Conservation (phyloP, 129 eudicot genomes). For the Tanacetum coccineum region DNA sequence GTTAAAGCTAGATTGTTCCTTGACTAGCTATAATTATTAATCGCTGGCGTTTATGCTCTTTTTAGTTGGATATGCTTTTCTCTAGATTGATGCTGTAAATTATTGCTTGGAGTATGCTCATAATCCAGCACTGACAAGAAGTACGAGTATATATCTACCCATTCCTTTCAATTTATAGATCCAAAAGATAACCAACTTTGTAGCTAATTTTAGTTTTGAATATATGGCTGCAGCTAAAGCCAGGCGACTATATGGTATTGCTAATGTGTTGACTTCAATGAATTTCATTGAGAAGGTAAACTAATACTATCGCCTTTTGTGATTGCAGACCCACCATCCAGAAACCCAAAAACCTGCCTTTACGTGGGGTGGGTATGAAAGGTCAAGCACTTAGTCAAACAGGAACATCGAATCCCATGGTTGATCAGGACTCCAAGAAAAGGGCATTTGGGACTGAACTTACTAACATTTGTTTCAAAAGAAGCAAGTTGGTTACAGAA, state of each 20-base stretch:
- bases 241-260: slow-evolving; percentile 82
- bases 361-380: slow-evolving; percentile 66
- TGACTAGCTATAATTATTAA: not conserved
- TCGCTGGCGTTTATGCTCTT: not conserved
- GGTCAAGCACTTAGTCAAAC: slow-evolving; percentile 27
- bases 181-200: not conserved
- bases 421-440: slow-evolving; percentile 46
- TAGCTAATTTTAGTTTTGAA: slow-evolving; percentile 15
- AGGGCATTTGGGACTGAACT: slow-evolving; percentile 86
- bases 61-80: slow-evolving; percentile 70
- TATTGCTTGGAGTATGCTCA: slow-evolving; percentile 70
- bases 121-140: slow-evolving; percentile 58
- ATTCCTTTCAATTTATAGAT: slow-evolving; percentile 1
- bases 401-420: slow-evolving; percentile 19
- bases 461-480: slow-evolving; percentile 56
- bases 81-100: slow-evolving; percentile 81
- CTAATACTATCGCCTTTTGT: not conserved
- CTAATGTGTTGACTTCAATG: slow-evolving; percentile 93
- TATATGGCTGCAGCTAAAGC: slow-evolving; percentile 72
- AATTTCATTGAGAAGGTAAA: slow-evolving; percentile 86
- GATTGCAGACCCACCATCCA: slow-evolving; percentile 66
- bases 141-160: slow-evolving; percentile 34
- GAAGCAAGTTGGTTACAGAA: slow-evolving; percentile 38
- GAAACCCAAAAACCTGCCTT: slow-evolving; percentile 90
- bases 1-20: slow-evolving; percentile 3